Base-by-base conservation (phyloP, 805 yeast genomes). In the Cyberlindnera samutprakarnensis region DNA sequence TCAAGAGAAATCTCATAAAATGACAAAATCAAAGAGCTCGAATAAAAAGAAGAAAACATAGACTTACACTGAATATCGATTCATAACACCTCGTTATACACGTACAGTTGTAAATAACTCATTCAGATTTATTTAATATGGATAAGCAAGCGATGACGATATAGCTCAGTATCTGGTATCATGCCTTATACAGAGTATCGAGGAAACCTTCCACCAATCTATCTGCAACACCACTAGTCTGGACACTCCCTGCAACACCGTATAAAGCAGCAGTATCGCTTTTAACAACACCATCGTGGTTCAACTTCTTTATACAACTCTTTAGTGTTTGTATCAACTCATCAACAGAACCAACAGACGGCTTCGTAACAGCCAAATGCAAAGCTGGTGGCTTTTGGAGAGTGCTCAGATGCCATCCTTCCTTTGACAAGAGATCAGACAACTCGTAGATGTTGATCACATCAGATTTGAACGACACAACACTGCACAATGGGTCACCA, bases 221-320 rank as follows among this genome's bases (percentile, higher is more conserved):
- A 37, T 82, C 94, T 9, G 87, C 96, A 11, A 92, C 76, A 3
- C 94, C 92, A 0, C 77, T 70, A 0, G 96, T 86, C 36, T 72
- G 64, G 15, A 92, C 74, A 49, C 92, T 83, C 7, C 96, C 96
- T 2, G 97, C 97, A 28, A 90, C 94, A 44, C 98, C 98, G 50
- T 90, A 90, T 27, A 90, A 53, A 4, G 92, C 95, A 12, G 95
- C 92, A 2, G 95, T 85, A 36, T 82, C 85, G 14, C 74, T 70
- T 28, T 47, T 36, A 25, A 42, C 27, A 21, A 44, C 30, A 4
- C 35, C 30, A 49, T 32, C 46, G 54, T 47, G 51, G 27, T 39
- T 23, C 28, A 36, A 35, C 17, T 35, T 36, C 9, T 44, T 35
- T 5, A 61, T 54, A 24, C 51, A 44, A 7, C 41, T 44, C 22